Base-by-base conservation (phyloP, 305 asterid species). In the Stenogyne calaminthoides region DNA sequence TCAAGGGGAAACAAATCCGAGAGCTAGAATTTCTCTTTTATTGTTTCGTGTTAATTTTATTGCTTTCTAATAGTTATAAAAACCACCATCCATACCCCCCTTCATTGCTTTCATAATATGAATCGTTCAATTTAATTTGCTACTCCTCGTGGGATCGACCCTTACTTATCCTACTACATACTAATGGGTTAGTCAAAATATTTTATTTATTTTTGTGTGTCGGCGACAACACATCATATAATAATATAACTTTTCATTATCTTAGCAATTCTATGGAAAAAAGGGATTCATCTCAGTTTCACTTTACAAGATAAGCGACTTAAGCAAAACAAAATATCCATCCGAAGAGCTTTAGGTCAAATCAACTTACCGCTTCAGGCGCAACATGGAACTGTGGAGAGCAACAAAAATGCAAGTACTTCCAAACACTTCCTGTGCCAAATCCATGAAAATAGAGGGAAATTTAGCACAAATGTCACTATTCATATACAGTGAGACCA, bases 381-480 rank as follows among this genome's bases (percentile, higher is more conserved):
- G 88, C 79, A 88, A 60, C 99, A 94, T 91, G 83, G 99, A 94
- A 80, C 89, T 87, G 57, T 91, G 97, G 57, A 94, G 91, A 78
- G 96, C 95, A 78, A 91, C 77, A 69, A 94, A 94, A 71, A 76
- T 54, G 58, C 92, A 78, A 69, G 96, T 86, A 82, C 99, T 85
- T 82, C 99, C 99, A 72, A 90, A 65, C 80, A 88, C 82, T 81
- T 88, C 97, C 99, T 93, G 92, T 84, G 81, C 73, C 69, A 80
- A 67, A 64, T 22, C 15, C 63, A 70, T 55, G 29, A 44, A 61
- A 64, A 69, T 56, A 55, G 22, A 71, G 55, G 37, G 44, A 40
- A 16, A 49, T 39, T 72, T 44, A 72, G 69, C 68, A 39, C 37
- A 73, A 61, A 11, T 55, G 18, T 22, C 12, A 58, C 56, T 34